Evolutionary conservation across 306 rosid species (phyloP).

Genomic region (Lathyrus oleraceus): DNA sequence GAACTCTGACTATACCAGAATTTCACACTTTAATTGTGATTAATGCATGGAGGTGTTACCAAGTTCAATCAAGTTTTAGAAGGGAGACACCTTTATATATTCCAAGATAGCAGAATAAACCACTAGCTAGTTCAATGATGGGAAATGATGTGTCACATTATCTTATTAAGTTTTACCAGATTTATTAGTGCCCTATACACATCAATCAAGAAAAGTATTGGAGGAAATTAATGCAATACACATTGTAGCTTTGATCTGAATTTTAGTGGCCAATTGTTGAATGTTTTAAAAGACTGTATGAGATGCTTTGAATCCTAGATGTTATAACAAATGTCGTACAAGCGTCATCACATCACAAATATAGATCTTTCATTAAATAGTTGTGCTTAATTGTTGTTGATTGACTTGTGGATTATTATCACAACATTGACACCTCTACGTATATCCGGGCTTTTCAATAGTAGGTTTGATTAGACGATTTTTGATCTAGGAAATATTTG

Average conservation of each 20-base stretch:
- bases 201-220: conserved; percentile 28
- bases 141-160: conserved; percentile 28
- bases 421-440: too few species aligned
- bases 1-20: too few species aligned
- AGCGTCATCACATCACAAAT: not conserved
- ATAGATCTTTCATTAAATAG: conserved; percentile 15
- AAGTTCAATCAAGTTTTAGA: conserved; percentile 41
- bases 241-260: conserved; percentile 12
- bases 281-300: conserved; percentile 11
- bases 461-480: too few species aligned
- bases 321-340: conserved; percentile 22
- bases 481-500: too few species aligned
- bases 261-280: conserved; percentile 31
- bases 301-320: conserved; percentile 13
- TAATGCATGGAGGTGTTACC: conserved; percentile 46
- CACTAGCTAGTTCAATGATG: conserved; percentile 37
- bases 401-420: too few species aligned
- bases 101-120: conserved; percentile 36
- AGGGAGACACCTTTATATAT: conserved; percentile 34
- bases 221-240: conserved; percentile 32
- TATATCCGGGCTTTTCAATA: too few species aligned
- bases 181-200: conserved; percentile 27
- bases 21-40: conserved; percentile 18
- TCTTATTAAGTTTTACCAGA: conserved; percentile 30
- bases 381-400: too few species aligned